Percentiles rank a stretch among this genome's conserved stretches.
Conservation (phyloP, 2,329 filamentous ascomycete species). For the Didymella keratinophila region DNA sequence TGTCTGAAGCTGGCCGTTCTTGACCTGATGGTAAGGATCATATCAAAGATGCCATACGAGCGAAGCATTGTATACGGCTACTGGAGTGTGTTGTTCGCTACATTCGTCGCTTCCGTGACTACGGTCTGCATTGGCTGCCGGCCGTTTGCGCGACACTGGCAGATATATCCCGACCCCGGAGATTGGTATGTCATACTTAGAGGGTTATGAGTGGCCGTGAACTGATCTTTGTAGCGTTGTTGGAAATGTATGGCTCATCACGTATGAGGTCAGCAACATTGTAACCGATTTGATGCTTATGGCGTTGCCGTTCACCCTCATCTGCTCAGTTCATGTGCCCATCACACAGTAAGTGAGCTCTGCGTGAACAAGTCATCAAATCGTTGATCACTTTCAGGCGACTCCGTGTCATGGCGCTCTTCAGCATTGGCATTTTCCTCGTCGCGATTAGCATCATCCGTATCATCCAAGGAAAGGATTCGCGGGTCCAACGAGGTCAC, state of each 20-base stretch:
- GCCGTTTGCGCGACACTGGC: constrained; percentile 26
- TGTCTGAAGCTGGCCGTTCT: constrained; percentile 30
- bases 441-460: constrained; percentile 28
- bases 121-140: constrained; percentile 24
- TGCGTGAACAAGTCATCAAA: neutral
- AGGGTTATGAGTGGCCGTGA: too few relatives aligned
- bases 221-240: constrained; percentile 25
- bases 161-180: constrained; percentile 29
- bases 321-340: constrained; percentile 22
- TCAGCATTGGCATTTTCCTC: constrained; percentile 30
- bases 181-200: constrained; percentile 19
- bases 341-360: constrained; percentile 17
- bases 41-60: constrained; percentile 30
- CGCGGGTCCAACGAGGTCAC: constrained; percentile 23
- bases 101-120: constrained; percentile 27
- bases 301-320: constrained; percentile 23
- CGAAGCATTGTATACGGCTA: constrained; percentile 20
- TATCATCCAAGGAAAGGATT: constrained; percentile 23
- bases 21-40: constrained; percentile 25
- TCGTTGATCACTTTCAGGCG: constrained; percentile 8
- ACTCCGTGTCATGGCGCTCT: constrained; percentile 28
- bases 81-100: constrained; percentile 16
- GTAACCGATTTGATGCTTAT: constrained; percentile 29
- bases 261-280: constrained; percentile 31
- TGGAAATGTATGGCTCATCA: constrained; percentile 31